Percentiles rank a stretch among this genome's conserved stretches.
Evolutionary conservation across 1,284 basidiomycete genomes (phyloP).

Genomic region (Takashimella koratensis): DNA sequence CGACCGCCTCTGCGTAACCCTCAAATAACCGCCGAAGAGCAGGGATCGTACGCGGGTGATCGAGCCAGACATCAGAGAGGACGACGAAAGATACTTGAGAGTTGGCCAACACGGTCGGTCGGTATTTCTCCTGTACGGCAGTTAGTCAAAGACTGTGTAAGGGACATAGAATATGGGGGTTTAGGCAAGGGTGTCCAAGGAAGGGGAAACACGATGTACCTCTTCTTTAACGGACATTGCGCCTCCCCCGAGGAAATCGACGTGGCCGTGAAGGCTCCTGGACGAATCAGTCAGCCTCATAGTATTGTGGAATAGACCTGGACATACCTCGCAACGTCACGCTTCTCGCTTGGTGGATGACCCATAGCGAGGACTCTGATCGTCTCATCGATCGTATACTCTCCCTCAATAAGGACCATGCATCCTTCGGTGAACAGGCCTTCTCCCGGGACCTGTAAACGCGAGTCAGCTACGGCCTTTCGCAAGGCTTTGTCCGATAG

Average conservation of each 20-base stretch:
- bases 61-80: constrained; percentile 75
- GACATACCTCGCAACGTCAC: constrained; percentile 70
- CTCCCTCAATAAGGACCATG: constrained; percentile 91
- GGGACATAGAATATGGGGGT: background rate
- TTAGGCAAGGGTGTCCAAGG: too few relatives aligned
- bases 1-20: constrained; percentile 79
- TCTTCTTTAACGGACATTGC: constrained; percentile 90
- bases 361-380: constrained; percentile 90
- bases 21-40: constrained; percentile 83
- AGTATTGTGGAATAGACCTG: background rate
- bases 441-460: constrained; percentile 78
- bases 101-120: constrained; percentile 43
- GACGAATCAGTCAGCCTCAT: background rate
- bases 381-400: constrained; percentile 87
- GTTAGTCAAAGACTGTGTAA: background rate
- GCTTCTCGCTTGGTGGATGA: constrained; percentile 90
- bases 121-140: constrained; percentile 40
- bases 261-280: constrained; percentile 85
- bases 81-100: constrained; percentile 83
- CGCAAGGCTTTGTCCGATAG: too few relatives aligned
- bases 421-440: constrained; percentile 96
- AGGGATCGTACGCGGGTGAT: constrained; percentile 74
- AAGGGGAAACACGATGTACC: too few relatives aligned
- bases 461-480: background rate
- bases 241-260: constrained; percentile 92